Evolutionary conservation across 805 yeast species (phyloP), one percentile per base, ranked within the genome.

Genomic region (Saturnispora besseyi): DNA sequence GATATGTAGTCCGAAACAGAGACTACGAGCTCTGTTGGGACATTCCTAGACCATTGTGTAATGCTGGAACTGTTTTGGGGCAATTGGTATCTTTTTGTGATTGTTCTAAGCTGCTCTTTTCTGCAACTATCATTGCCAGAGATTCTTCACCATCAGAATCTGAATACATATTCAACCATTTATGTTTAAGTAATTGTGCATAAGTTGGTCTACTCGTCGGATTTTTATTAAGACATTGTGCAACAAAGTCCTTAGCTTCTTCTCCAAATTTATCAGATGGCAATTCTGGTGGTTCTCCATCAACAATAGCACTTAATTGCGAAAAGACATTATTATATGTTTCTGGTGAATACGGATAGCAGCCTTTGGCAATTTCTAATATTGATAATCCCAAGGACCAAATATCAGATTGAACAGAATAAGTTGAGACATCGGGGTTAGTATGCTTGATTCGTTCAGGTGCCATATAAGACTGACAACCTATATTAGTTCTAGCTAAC

Each of bases 391-490:
- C 99, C 41, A 91, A 68, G 0, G 96, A 88, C 99, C 99, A 91
- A 53, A 91, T 80, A 67, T 91, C 99, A 9, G 95, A 83, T 62
- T 91, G 97, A 3, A 89, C 96, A 1, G 96, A 81, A 66, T 91
- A 91, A 0, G 93, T 79, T 8, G 78, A 73, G 56, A 81, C 90
- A 61, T 84, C 89, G 1, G 89, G 91, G 55, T 71, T 81, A 53
- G 76, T 59, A 0, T 86, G 78, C 61, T 82, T 81, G 58, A 93
- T 93, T 61, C 99, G 77, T 64, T 91, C 99, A 1, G 99, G 99
- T 1, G 98, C 98, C 98, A 93, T 93, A 66, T 91, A 91, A 1
- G 96, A 85, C 68, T 93, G 99, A 67, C 99, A 91, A 4, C 99
- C 99, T 56, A 91, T 88, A 59, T 93, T 91, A 0, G 99, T 91